Evolutionary conservation across 2,329 filamentous ascomycete species (phyloP), one percentile per base, ranked within the genome.

Genomic region (Phoma sp.): DNA sequence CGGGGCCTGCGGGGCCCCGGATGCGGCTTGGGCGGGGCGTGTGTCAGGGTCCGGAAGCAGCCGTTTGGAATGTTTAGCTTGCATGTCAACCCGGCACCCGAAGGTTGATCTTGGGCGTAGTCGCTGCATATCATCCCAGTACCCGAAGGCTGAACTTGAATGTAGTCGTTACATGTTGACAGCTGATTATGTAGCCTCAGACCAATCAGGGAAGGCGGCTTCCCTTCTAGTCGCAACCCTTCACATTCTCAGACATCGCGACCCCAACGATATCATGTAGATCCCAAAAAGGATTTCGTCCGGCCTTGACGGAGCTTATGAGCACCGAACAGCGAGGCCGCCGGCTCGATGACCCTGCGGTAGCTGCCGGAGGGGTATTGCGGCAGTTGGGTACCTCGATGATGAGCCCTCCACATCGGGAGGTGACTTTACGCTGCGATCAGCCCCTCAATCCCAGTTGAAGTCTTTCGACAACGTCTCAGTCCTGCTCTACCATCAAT

Each of bases 381-480:
- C 47, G 46, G 52, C 52, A 50, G 32, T 43, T 38, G 36, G 14
- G 45, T 30, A 42, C 32, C 40, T 27, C 22, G 18, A 23, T 7
- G 41, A 6, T 36, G 24, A 33, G 14, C 24, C 46, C 52, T 35
- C 52, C 52, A 55, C 52, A 42, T 55, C 52, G 52, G 52, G 23
- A 55, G 11, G 18, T 4, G 13, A 27, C 10, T 30, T 47, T 11
- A 25, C 35, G 25, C 3, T 40, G 35, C 14, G 11, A 18, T 10
- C 13, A 42, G 4, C 37, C 7, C n/a, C 13, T 33, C 11, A 9
- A 25, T 14, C 13, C 14, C 14, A 35, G 33, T 1, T 22, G n/a
- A 8, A 5, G 10, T 5, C n/a, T 22, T 29, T 13, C 4, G 6
- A 1, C 9, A 3, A 29, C 6, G 6, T 29, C 27, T 29, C 6